A percentile compares a stretch with the other conserved stretches of the same genome.
Conservation (phyloP, 257 asterid genomes). For the Fraxinus pennsylvanica region DNA sequence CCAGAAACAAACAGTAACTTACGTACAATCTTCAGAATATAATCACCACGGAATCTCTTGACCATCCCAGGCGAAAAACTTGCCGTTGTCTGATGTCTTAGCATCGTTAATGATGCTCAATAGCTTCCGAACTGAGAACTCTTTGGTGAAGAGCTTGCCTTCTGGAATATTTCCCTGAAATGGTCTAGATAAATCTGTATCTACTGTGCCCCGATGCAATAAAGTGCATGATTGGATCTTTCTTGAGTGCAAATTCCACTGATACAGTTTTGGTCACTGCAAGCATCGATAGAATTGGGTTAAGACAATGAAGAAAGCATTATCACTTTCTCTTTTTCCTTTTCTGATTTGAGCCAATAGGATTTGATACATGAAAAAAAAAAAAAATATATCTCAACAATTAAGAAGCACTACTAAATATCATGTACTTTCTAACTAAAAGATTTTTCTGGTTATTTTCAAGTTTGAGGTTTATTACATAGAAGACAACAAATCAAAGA, state of each 20-base stretch:
- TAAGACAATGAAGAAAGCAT: not conserved
- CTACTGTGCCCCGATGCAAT: conserved; percentile 97
- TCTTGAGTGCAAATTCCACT: conserved; percentile 72
- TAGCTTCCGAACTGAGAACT: conserved; percentile 75
- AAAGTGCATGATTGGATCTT: conserved; percentile 78
- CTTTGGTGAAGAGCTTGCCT: conserved; percentile 77
- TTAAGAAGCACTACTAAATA: not conserved
- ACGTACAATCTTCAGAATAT: not conserved
- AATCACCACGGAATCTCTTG: conserved; percentile 84
- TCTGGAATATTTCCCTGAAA: conserved; percentile 77
- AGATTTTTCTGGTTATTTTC: no score
- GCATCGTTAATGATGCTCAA: conserved; percentile 58
- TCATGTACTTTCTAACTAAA: no score
- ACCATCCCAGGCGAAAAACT: conserved; percentile 96
- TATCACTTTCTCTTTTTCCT: not conserved
- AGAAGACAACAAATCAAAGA: not conserved
- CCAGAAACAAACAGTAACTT: not conserved
- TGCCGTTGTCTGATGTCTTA: conserved; percentile 70
- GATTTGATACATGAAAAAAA: not conserved
- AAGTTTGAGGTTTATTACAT: not conserved
- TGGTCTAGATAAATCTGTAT: conserved; percentile 89
- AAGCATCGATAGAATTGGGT: not conserved
- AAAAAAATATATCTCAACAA: no score
- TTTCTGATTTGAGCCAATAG: not conserved
- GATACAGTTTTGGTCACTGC: conserved; percentile 78